phyloP scores from a whole-genome alignment of 2,329 filamentous ascomycete genomes.

The Didymella glomerata region DNA sequence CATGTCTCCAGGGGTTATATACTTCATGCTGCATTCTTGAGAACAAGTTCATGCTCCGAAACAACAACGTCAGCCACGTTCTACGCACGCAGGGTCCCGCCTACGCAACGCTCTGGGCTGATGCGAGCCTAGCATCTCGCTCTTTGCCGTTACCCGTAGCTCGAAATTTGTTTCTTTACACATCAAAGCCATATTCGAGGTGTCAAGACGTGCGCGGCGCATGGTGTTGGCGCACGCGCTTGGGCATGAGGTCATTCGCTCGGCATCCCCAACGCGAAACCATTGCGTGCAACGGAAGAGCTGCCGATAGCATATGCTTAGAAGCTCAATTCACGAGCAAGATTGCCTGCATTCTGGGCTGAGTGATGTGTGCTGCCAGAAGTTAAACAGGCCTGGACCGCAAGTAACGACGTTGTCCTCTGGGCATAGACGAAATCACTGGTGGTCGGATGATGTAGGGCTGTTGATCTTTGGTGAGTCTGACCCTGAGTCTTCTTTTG shows the following conservation, averaged over 20 bases:
- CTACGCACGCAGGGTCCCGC: conserved; percentile 7
- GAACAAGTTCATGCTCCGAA: neutral
- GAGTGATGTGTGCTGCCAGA: neutral
- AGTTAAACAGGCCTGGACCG: conserved; percentile 3
- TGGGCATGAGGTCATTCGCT: conserved; percentile 22
- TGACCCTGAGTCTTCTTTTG: conserved; percentile 5
- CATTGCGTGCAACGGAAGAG: neutral
- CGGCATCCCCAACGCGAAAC: conserved; percentile 3
- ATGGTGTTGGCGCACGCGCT: conserved; percentile 14
- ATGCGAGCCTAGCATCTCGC: neutral
- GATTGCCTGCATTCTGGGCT: too few species aligned
- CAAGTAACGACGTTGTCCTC: neutral
- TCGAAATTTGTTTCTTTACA: neutral
- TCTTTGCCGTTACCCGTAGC: conserved; percentile 16
- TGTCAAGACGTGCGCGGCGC: conserved; percentile 11
- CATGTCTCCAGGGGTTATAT: conserved; percentile 3
- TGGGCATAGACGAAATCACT: neutral
- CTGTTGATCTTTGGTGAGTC: neutral
- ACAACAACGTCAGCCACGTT: conserved; percentile 21
- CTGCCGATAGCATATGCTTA: neutral
- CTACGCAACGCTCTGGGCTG: conserved; percentile 14
- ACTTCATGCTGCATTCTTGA: neutral
- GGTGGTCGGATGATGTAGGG: conserved; percentile 1
- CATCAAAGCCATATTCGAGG: neutral
- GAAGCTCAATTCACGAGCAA: too few species aligned